Evolutionary conservation across 2,329 filamentous ascomycete species (phyloP).

Genomic region (Chlorencoelia australis): DNA sequence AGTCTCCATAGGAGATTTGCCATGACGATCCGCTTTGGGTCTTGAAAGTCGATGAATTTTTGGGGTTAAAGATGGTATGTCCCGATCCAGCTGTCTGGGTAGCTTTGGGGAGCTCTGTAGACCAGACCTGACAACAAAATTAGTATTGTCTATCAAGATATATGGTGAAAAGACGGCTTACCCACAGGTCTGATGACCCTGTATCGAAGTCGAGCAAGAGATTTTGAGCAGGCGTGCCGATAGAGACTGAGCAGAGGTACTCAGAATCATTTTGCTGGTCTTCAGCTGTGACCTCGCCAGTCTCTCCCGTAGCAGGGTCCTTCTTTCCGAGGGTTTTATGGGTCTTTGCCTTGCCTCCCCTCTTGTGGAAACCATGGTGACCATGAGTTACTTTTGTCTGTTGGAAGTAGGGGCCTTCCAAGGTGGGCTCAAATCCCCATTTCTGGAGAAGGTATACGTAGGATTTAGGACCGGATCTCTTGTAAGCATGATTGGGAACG

Average conservation of each 20-base stretch:
- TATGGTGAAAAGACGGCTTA: slow-evolving; percentile 26
- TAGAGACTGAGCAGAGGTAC: slow-evolving; percentile 53
- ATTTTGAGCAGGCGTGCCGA: slow-evolving; percentile 56
- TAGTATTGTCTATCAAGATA: slow-evolving; percentile 4
- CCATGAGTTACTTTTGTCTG: slow-evolving; percentile 30
- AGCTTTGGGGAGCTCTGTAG: slow-evolving; percentile 35
- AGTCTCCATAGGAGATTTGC: slow-evolving; percentile 60
- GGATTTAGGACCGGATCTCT: slow-evolving; percentile 49
- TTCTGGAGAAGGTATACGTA: slow-evolving; percentile 52
- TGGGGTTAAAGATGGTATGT: slow-evolving; percentile 49
- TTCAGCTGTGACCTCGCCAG: slow-evolving; percentile 45
- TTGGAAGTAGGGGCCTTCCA: slow-evolving; percentile 50
- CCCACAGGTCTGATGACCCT: slow-evolving; percentile 61
- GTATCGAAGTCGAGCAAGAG: slow-evolving; percentile 59
- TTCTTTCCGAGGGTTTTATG: slow-evolving; percentile 39
- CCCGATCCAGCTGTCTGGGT: slow-evolving; percentile 27
- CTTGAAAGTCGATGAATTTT: slow-evolving; percentile 51
- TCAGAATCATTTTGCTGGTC: slow-evolving; percentile 58
- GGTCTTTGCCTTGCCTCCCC: slow-evolving; percentile 38
- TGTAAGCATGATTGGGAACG: slow-evolving; percentile 49
- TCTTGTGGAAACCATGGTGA: slow-evolving; percentile 36
- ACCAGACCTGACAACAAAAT: slow-evolving; percentile 38
- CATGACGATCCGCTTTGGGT: slow-evolving; percentile 39
- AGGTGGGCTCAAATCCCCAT: slow-evolving; percentile 52
- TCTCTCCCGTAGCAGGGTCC: slow-evolving; percentile 24